Conservation (phyloP, 164 flowering plant genomes). For the Brasenia schreberi region DNA sequence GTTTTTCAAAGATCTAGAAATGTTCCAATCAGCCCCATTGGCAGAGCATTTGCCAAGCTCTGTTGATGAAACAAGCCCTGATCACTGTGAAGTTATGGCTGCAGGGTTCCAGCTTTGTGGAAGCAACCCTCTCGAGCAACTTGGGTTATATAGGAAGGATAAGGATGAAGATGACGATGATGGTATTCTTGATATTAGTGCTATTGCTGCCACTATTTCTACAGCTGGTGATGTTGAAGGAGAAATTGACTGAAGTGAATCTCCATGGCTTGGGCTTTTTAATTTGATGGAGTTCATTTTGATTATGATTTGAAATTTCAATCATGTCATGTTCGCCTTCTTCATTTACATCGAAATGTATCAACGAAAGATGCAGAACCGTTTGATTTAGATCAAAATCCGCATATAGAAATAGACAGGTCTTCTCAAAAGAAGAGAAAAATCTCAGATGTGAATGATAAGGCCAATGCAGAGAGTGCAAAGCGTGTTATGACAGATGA, state of each 20-base stretch:
- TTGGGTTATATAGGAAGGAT: constrained; percentile 77
- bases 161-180: constrained; percentile 69
- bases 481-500: constrained; percentile 36
- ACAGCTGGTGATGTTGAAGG: constrained; percentile 49
- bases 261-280: too few relatives aligned
- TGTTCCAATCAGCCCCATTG: constrained; percentile 49
- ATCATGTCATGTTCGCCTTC: too few relatives aligned
- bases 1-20: constrained; percentile 70
- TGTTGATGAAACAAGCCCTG: constrained; percentile 66
- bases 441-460: constrained; percentile 4
- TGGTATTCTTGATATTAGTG: too few relatives aligned
- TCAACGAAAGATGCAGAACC: too few relatives aligned
- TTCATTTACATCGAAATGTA: too few relatives aligned
- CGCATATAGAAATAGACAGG: neutral
- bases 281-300: too few relatives aligned
- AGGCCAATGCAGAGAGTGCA: constrained; percentile 13
- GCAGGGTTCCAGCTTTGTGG: constrained; percentile 57
- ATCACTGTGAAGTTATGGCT: constrained; percentile 31
- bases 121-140: too few relatives aligned
- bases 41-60: constrained; percentile 49
- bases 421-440: neutral
- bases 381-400: neutral
- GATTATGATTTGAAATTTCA: too few relatives aligned
- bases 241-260: constrained; percentile 65
- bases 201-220: constrained; percentile 9